Evolutionary conservation across 331 rosid genomes (phyloP).

Genomic region (Prunus yedoensis): DNA sequence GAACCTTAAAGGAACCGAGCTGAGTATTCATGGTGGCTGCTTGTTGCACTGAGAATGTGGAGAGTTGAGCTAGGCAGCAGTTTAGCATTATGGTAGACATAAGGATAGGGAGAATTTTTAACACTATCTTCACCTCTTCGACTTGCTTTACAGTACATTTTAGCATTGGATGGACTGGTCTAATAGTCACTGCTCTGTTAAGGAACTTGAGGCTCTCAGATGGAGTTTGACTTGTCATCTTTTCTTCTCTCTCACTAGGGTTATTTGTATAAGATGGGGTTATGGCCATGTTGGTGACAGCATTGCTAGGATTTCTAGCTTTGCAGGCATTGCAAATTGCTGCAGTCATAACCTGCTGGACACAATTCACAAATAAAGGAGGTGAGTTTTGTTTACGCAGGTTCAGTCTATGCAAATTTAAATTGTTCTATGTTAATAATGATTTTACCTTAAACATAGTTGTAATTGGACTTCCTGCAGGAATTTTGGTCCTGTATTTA

Average conservation of each 20-base stretch:
- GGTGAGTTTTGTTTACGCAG: not conserved
- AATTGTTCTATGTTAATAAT: not conserved
- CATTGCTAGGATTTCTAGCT: conserved; percentile 37
- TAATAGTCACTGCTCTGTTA: conserved; percentile 39
- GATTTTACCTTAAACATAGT: conserved; percentile 54
- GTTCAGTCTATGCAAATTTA: not conserved
- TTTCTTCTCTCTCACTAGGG: conserved; percentile 30
- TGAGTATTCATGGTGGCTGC: conserved; percentile 74
- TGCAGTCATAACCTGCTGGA: conserved; percentile 47
- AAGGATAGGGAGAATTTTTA: conserved; percentile 67
- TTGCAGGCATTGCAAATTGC: conserved; percentile 44
- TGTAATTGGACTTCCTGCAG: conserved; percentile 72
- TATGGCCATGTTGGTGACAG: conserved; percentile 28
- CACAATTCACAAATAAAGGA: not conserved
- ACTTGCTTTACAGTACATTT: conserved; percentile 53
- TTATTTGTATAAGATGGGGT: conserved; percentile 30
- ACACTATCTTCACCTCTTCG: conserved; percentile 61
- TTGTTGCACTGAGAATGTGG: conserved; percentile 85
- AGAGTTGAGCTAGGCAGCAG: conserved; percentile 84
- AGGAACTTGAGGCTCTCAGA: conserved; percentile 49
- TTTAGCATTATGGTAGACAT: conserved; percentile 72
- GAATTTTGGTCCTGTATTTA: conserved; percentile 60
- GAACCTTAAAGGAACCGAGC: conserved; percentile 59
- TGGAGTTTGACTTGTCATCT: conserved; percentile 17
- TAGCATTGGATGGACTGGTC: conserved; percentile 41